Percentiles rank a stretch among this genome's conserved stretches.
These are phyloP conservation scores for Nissolia schottii DNA, from an alignment of 306 rosid species.

Conservation along the genomic window DNA sequence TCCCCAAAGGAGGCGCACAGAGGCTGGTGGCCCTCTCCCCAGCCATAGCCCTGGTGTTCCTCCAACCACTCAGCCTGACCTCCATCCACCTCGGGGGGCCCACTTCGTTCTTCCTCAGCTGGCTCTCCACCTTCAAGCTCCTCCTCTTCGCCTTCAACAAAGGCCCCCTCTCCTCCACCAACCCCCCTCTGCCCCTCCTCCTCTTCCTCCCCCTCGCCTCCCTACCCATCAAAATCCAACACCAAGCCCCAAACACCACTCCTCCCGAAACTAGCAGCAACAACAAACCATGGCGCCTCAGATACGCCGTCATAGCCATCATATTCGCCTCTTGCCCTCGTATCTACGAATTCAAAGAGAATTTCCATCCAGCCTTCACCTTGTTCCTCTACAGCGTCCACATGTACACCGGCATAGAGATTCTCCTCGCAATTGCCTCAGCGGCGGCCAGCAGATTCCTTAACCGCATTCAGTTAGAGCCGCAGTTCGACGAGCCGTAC, in stretches of 20 bases:
- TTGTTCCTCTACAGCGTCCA: constrained; percentile 16
- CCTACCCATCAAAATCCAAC: constrained; percentile 30
- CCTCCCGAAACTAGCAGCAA: background rate
- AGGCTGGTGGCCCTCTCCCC: constrained; percentile 25
- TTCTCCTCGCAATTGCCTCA: background rate
- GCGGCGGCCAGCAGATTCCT: background rate
- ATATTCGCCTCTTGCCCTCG: background rate
- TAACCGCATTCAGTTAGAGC: constrained; percentile 12
- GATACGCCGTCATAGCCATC: background rate
- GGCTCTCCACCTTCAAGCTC: constrained; percentile 45
- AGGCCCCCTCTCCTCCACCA: constrained; percentile 32
- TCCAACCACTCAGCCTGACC: constrained; percentile 30
- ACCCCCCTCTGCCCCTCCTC: constrained; percentile 26
- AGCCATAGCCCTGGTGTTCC: constrained; percentile 17
- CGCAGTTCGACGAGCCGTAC: background rate
- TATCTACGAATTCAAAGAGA: background rate
- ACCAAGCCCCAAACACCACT: background rate
- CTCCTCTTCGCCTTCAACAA: constrained; percentile 28
- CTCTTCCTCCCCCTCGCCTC: constrained; percentile 23
- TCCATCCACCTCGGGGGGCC: constrained; percentile 32
- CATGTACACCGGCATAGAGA: constrained; percentile 30
- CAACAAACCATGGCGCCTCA: background rate
- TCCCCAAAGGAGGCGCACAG: background rate
- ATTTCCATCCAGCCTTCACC: constrained; percentile 8
- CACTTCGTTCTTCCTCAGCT: constrained; percentile 25